These are phyloP conservation scores for Ascochyta rabiei DNA, from an alignment of 2,329 filamentous ascomycete species.

Conservation along the genomic window DNA sequence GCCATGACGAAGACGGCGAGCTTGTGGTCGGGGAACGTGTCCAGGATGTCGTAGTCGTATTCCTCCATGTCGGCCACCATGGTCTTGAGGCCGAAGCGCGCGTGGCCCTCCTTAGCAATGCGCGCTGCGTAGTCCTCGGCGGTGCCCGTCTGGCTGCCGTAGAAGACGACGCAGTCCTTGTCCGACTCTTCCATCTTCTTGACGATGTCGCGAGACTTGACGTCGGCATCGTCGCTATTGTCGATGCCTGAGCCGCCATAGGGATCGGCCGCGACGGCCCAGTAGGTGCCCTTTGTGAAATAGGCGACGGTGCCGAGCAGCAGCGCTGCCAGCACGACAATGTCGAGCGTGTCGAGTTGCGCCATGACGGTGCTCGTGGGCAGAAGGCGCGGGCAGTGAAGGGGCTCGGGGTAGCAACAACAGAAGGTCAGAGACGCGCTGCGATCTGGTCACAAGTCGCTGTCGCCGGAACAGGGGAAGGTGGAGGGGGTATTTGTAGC, in stretches of 20 bases:
- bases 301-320: slow-evolving; percentile 89
- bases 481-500: slow-evolving; percentile 37
- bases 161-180: slow-evolving; percentile 99
- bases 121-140: slow-evolving; percentile 98
- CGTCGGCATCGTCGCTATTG: slow-evolving; percentile 70
- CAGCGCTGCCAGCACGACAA: slow-evolving; percentile 85
- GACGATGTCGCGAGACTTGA: slow-evolving; percentile 87
- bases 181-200: slow-evolving; percentile 94
- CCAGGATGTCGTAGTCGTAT: slow-evolving; percentile 94
- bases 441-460: slow-evolving; percentile 28
- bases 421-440: slow-evolving; percentile 19
- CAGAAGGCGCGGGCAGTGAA: slow-evolving; percentile 11
- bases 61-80: slow-evolving; percentile 99
- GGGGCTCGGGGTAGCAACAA: slow-evolving; percentile 11
- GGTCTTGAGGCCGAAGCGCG: slow-evolving; percentile 92
- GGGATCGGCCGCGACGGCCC: slow-evolving; percentile 86
- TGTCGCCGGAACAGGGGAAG: slow-evolving; percentile 34
- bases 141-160: slow-evolving; percentile 96
- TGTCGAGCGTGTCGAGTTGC: slow-evolving; percentile 93
- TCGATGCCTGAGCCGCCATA: slow-evolving; percentile 78
- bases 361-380: slow-evolving; percentile 69
- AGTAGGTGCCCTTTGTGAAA: slow-evolving; percentile 96
- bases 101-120: slow-evolving; percentile 95
- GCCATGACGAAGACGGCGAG: slow-evolving; percentile 93
- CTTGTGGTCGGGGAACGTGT: slow-evolving; percentile 87